phyloP scores from a whole-genome alignment of 192 early-diverging fungal genomes.

The Coemansia sp. region DNA sequence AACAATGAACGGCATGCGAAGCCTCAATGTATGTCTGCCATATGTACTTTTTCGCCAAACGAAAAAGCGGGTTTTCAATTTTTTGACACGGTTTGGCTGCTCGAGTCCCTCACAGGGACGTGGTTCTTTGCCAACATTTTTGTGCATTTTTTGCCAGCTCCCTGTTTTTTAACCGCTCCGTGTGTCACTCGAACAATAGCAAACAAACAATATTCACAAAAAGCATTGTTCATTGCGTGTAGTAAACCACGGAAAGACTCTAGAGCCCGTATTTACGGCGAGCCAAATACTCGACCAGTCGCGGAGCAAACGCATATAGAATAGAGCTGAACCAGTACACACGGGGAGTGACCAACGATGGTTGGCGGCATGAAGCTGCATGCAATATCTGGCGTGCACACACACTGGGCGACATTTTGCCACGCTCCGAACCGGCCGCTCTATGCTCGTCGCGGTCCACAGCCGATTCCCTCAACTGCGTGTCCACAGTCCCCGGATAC shows the following conservation, averaged over 20 bases:
- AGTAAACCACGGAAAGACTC: neutral
- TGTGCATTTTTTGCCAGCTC: no score
- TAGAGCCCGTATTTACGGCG: constrained; percentile 67
- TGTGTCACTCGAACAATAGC: neutral
- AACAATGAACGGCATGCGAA: no score
- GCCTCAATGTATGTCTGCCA: no score
- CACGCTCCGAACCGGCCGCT: constrained; percentile 46
- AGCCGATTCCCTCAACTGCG: constrained; percentile 65
- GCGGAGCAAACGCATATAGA: constrained; percentile 58
- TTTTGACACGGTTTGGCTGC: no score
- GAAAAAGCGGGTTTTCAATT: no score
- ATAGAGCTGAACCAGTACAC: constrained; percentile 57
- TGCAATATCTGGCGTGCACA: constrained; percentile 68
- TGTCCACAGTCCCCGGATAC: constrained; percentile 76
- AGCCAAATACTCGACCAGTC: constrained; percentile 65
- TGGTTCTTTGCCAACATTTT: no score
- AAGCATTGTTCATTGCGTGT: neutral
- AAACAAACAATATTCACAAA: neutral
- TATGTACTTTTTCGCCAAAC: no score
- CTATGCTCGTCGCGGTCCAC: constrained; percentile 50
- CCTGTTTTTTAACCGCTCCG: no score
- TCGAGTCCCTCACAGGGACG: no score
- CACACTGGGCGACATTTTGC: constrained; percentile 58
- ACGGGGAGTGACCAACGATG: constrained; percentile 65
- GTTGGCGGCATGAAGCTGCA: constrained; percentile 50